A percentile compares a stretch with the other conserved stretches of the same genome.
These are phyloP conservation scores for Chlorencoelia australis DNA, from an alignment of 2,329 filamentous ascomycete genomes.

Conservation along the genomic window DNA sequence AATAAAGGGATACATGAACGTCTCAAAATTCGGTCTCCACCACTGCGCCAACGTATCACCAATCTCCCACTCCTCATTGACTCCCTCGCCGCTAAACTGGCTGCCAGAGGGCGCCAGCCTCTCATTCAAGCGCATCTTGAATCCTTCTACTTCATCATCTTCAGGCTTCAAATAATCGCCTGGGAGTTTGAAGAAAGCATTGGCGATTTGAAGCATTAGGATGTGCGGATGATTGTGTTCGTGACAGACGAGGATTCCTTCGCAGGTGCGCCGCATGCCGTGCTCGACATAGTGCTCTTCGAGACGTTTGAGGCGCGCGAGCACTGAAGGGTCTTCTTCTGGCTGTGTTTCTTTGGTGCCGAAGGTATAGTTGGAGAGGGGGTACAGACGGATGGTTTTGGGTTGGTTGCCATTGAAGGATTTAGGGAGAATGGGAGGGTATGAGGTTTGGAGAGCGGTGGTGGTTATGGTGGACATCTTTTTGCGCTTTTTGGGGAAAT, in stretches of 20 bases:
- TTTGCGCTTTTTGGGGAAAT: not conserved
- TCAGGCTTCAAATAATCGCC: constrained; percentile 87
- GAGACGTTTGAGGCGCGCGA: constrained; percentile 84
- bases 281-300: constrained; percentile 88
- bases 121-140: constrained; percentile 88
- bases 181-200: constrained; percentile 98
- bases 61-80: constrained; percentile 89
- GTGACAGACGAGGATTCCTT: constrained; percentile 94
- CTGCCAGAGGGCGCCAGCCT: constrained; percentile 85
- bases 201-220: constrained; percentile 97
- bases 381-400: constrained; percentile 80
- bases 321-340: constrained; percentile 92
- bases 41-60: constrained; percentile 93
- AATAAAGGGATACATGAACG: constrained; percentile 98
- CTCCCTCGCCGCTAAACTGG: constrained; percentile 69
- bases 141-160: constrained; percentile 88
- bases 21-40: constrained; percentile 99
- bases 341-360: constrained; percentile 97
- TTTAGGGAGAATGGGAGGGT: constrained; percentile 68
- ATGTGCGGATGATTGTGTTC: constrained; percentile 99
- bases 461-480: constrained; percentile 79
- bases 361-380: constrained; percentile 97
- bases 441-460: constrained; percentile 64
- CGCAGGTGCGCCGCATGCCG: constrained; percentile 95
- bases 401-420: constrained; percentile 86